Base-by-base conservation (phyloP, 331 rosid genomes). In the Malus hybrid region DNA sequence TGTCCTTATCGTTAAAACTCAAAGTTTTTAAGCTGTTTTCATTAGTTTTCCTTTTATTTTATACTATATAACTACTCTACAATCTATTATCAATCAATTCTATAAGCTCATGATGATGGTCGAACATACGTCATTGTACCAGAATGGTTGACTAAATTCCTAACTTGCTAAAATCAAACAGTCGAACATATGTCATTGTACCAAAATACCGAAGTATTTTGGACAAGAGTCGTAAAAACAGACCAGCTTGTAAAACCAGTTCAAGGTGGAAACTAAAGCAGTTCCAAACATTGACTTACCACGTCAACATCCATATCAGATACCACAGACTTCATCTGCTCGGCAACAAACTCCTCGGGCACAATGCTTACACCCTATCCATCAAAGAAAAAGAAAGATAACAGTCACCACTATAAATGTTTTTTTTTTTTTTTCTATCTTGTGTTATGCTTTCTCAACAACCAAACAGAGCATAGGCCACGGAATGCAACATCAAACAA, bases 241-340 rank as follows among this genome's bases (percentile, higher is more conserved):
- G 22, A 48, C 7, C 67, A 54, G 7, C 44, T 13, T 39, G 54
- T 6, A 29, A 20, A 70, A 55, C 13, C 6, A 75, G 42, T 19
- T 27, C 69, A 18, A 69, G 63, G 36, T 13, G 72, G 20, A 57
- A 72, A 39, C 22, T 46, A 24, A 4, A 67, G 59, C 73, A 81
- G n/a, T 22, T 52, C 67, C 61, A 57, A 46, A 44, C 66, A 52
- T 69, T 72, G 46, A 83, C 89, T 82, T 81, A 93, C 98, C 87
- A 93, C 98, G 76, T 93, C 89, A 78, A 93, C 97, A 71, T 91
- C 85, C 97, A 88, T 91, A 79, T 93, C 97, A 59, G 96, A 90
- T 15, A 91, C 89, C 86, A 93, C 94, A 59, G 97, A 91, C 66
- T 79, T 82, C 56, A 93, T 75, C 88, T 93, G 97, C 77, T 87